Evolutionary conservation across 495 filamentous ascomycete species (phyloP), one percentile per base, ranked within the genome.

Genomic region (Echria macrotheca): DNA sequence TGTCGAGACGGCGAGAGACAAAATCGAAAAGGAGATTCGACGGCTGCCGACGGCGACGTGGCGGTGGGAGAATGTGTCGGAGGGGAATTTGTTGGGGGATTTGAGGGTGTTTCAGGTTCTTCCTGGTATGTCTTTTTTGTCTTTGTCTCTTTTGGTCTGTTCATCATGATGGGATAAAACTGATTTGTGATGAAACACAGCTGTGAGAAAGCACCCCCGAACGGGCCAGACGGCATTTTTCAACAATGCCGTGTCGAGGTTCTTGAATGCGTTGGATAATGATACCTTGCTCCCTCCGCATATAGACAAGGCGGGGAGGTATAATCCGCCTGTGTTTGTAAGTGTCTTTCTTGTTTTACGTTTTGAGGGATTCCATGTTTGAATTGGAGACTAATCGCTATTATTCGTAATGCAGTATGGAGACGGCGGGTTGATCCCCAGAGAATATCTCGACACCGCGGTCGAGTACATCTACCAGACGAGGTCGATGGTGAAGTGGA

Each of bases 191-290:
- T 44, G 8, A 2, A 1, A 7, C 24, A 0, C 57, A 44, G 72
- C 61, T 0, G 67, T 77, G 19, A 65, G 71, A 23, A 71, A 70
- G 1, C 74, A 80, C 43, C 71, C 69, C 0, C 66, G 63, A 3
- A 78, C 72, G 0, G 71, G 69, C 29, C 46, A 76, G n/a, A 69
- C 71, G 3, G 67, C 68, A n/a, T 62, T 78, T n/a, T 79, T 78
- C 46, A 79, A 74, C 11, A 70, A 69, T 10, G 49, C 75, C 11
- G 74, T 73, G 1, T 65, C 70, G 12, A 70, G 73, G 23, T 75
- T 69, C 53, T 66, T 69, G 53, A 72, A 70, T 28, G 50, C 47
- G 5, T 52, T 60, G 22, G 44, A 52, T 5, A 60, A 68, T 12
- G 52, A 41, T 9, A 57, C 53, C 7, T 18, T 63, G 25, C 12